A percentile compares a stretch with the other conserved stretches of the same genome.
phyloP scores from a whole-genome alignment of 2,329 filamentous ascomycete genomes.

The Talaromyces sp. region DNA sequence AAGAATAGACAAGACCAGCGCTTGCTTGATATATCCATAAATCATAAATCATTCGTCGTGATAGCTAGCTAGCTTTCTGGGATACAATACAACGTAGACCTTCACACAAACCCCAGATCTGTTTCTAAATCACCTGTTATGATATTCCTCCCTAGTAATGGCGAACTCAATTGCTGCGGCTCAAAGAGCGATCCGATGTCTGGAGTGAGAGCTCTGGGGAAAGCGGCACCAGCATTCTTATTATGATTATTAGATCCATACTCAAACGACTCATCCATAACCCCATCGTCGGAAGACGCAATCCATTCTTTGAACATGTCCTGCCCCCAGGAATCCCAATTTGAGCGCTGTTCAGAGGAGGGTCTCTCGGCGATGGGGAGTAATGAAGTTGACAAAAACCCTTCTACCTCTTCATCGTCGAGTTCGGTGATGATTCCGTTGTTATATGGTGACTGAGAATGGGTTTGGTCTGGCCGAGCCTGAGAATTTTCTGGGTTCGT shows the following conservation, averaged over 20 bases:
- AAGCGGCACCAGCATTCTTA: background rate
- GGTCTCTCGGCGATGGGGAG: background rate
- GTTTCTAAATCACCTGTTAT: constrained; percentile 35
- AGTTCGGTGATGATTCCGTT: background rate
- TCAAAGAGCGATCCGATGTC: background rate
- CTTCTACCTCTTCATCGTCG: background rate
- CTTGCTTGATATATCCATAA: background rate
- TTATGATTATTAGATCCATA: background rate
- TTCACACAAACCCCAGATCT: constrained; percentile 28
- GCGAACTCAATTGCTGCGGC: background rate
- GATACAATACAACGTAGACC: background rate
- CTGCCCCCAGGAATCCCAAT: background rate
- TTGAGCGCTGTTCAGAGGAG: background rate
- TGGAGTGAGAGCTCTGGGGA: background rate
- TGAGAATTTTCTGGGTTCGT: background rate
- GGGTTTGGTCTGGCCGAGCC: no score
- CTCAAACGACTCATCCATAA: background rate
- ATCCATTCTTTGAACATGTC: background rate
- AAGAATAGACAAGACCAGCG: background rate
- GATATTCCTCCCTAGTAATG: constrained; percentile 2
- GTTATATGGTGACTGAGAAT: background rate
- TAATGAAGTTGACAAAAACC: background rate
- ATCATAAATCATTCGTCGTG: background rate
- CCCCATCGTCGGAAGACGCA: background rate
- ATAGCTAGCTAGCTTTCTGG: background rate